These are phyloP conservation scores for Triadica sebifera DNA, from an alignment of 345 rosid species.

Conservation along the genomic window DNA sequence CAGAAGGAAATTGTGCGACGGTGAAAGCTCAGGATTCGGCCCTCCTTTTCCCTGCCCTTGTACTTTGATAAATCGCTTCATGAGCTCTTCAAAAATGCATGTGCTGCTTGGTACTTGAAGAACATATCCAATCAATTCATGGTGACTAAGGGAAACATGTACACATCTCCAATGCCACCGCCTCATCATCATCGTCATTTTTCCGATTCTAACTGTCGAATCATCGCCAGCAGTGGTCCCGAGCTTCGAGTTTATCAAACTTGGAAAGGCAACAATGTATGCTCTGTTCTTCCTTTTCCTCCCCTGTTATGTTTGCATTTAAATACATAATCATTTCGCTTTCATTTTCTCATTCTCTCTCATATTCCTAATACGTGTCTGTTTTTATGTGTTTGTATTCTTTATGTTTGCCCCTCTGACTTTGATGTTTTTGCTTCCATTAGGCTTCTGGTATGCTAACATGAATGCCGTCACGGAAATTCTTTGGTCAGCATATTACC, in stretches of 20 bases:
- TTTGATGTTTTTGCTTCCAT: no score
- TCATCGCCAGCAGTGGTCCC: conserved; percentile 26
- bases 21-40: background rate
- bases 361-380: background rate
- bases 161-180: conserved; percentile 28
- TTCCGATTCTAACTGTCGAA: conserved; percentile 40
- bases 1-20: background rate
- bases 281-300: background rate
- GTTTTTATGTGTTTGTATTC: background rate
- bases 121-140: background rate
- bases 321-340: background rate
- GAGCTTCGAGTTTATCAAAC: conserved; percentile 52
- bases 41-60: background rate
- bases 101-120: background rate
- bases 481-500: no score
- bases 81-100: no score
- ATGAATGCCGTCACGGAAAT: no score
- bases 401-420: no score
- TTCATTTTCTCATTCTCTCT: background rate
- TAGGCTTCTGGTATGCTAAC: no score
- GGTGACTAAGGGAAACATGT: conserved; percentile 18
- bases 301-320: background rate
- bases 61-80: background rate
- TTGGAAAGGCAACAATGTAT: conserved; percentile 71
- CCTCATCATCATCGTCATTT: conserved; percentile 18